Percentiles rank a stretch among this genome's conserved stretches.
Conservation (phyloP, 805 yeast genomes). For the Kazachstania bromeliacearum region DNA sequence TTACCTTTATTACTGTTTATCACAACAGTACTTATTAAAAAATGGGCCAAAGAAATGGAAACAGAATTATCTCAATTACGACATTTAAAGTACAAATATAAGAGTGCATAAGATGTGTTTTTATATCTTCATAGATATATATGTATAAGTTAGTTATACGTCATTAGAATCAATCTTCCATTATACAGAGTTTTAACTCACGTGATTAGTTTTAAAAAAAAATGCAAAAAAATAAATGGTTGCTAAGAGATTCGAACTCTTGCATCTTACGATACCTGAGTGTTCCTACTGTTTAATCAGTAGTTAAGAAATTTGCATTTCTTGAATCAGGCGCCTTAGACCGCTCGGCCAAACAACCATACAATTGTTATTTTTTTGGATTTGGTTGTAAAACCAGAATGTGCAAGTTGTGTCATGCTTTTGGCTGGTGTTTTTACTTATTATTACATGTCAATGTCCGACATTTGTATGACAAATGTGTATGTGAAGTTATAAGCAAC, state of each 20-base stretch:
- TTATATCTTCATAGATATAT: too few species aligned
- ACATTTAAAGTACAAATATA: conserved; percentile 25
- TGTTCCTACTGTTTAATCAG: conserved; percentile 11
- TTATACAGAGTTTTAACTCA: too few species aligned
- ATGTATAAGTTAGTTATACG: too few species aligned
- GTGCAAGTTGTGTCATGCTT: too few species aligned
- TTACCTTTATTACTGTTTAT: conserved; percentile 20
- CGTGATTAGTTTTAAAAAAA: too few species aligned
- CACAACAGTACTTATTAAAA: conserved; percentile 12
- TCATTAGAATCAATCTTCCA: too few species aligned
- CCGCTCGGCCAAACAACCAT: conserved; percentile 16
- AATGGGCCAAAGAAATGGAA: conserved; percentile 19
- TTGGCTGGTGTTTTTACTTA: too few species aligned
- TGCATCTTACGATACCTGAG: conserved; percentile 26
- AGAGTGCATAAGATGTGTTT: conserved; percentile 19
- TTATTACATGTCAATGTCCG: too few species aligned
- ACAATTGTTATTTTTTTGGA: neutral
- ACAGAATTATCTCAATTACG: conserved; percentile 17
- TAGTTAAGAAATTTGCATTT: conserved; percentile 9
- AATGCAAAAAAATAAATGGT: conserved; percentile 17
- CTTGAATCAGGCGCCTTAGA: conserved; percentile 27
- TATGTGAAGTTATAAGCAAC: too few species aligned
- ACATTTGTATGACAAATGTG: too few species aligned
- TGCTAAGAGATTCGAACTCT: conserved; percentile 26
- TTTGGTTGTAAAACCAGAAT: neutral